Conservation (phyloP, 495 filamentous ascomycete genomes). For the Xylaria acuta region DNA sequence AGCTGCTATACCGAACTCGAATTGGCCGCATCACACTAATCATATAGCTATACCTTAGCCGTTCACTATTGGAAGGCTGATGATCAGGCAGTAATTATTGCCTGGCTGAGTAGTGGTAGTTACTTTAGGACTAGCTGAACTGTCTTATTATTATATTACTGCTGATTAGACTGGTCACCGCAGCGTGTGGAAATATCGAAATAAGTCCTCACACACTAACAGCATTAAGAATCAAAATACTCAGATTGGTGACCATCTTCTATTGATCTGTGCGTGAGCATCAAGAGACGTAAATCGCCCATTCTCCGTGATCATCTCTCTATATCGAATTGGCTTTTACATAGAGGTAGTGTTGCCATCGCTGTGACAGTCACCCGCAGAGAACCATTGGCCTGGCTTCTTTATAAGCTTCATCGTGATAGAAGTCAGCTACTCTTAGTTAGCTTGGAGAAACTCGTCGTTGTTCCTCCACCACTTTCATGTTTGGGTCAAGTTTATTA, state of each 20-base stretch:
- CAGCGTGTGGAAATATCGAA: too few species aligned
- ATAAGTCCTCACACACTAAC: too few species aligned
- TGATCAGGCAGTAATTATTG: neutral
- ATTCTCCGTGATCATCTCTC: too few species aligned
- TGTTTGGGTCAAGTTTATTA: neutral
- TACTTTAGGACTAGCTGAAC: neutral
- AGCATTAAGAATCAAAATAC: too few species aligned
- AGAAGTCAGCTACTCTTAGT: neutral
- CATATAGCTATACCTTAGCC: neutral
- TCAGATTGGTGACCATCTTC: too few species aligned
- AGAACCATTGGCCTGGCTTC: neutral
- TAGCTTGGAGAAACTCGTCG: neutral
- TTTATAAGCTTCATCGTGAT: neutral
- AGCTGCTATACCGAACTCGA: neutral
- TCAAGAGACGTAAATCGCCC: too few species aligned
- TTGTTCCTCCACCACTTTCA: neutral
- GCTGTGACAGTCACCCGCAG: too few species aligned
- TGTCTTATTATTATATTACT: too few species aligned
- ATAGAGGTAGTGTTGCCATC: too few species aligned
- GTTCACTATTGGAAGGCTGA: neutral
- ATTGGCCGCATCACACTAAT: neutral
- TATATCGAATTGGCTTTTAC: too few species aligned
- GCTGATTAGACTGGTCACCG: too few species aligned
- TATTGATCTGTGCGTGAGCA: too few species aligned
- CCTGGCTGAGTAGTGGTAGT: neutral